Base-by-base conservation (phyloP, 495 filamentous ascomycete genomes). In the Chaetomium cochliodes region DNA sequence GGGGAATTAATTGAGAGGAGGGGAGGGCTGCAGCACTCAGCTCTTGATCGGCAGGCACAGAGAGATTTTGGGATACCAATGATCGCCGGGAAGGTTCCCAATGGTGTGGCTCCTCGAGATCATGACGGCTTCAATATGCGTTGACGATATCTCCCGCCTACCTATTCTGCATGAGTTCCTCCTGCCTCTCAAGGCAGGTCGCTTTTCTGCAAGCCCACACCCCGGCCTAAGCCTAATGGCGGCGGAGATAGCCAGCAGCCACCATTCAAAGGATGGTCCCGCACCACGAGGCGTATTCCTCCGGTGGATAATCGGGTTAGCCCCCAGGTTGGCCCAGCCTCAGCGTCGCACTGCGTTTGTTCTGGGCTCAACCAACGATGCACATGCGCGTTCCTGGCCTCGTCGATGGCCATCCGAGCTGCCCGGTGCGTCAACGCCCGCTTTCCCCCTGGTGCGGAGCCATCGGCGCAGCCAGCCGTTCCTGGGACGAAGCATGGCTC, bases 311-410 rank as follows among this genome's bases (percentile, higher is more conserved):
- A 59, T n/a, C 23, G 3, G 57, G 41, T 23, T 59, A 51, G 58
- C 58, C 25, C 20, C 8, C 15, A 2, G n/a, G 33, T 12, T 7
- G n/a, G 55, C 23, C 41, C 41, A 47, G 56, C 41, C 26, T n/a
- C 20, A n/a, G n/a, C 26, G 58, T 50, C 12, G 20, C 58, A 60
- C 28, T 37, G 28, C 44, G 28, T 30, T 28, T 33, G 5, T 28
- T 28, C 44, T 51, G 7, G 30, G 42, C 41, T 47, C 25, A 22
- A 46, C 56, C 56, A 56, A 44, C 30, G 23, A 44, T 23, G 25
- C 57, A 59, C 57, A 59, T 59, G 57, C 5, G 42, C 16, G 22
- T 59, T 41, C 62, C 42, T 64, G 56, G 56, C 47, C 50, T 41
- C 5, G 25, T n/a, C 20, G 25, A 22, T 49, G 23, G 42, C 55